phyloP scores from a whole-genome alignment of 192 early-diverging fungal genomes.

The Radiomyces spectabilis region DNA sequence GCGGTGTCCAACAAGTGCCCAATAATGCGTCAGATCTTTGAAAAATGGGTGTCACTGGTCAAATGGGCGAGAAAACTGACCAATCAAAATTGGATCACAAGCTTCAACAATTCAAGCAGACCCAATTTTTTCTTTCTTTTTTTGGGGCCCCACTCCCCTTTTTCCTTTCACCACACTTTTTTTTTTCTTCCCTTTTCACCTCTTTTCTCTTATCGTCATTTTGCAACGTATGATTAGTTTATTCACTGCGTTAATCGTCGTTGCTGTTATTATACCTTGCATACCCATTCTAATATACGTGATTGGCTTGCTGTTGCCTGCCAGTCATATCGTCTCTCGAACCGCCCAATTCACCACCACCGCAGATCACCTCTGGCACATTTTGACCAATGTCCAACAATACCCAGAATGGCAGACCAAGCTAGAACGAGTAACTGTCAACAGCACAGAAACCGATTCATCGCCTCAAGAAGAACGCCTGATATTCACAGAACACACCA shows the following conservation, averaged over 20 bases:
- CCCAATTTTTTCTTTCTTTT: neutral
- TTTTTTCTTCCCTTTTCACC: neutral
- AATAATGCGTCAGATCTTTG: no score
- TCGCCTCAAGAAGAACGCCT: slow-evolving; percentile 1
- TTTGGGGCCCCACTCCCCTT: neutral
- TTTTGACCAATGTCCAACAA: slow-evolving; percentile 14
- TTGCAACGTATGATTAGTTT: neutral
- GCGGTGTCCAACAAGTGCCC: no score
- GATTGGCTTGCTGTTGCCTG: slow-evolving; percentile 17
- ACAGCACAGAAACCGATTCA: neutral
- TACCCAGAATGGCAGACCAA: slow-evolving; percentile 20
- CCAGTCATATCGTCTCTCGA: slow-evolving; percentile 14
- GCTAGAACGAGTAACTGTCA: slow-evolving; percentile 3
- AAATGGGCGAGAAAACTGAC: no score
- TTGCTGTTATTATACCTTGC: slow-evolving; percentile 10
- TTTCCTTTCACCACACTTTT: neutral
- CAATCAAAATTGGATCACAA: no score
- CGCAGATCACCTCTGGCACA: slow-evolving; percentile 9
- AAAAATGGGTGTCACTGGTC: no score
- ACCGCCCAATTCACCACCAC: slow-evolving; percentile 6
- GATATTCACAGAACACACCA: slow-evolving; percentile 16
- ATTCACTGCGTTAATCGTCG: neutral
- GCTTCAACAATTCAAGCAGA: no score
- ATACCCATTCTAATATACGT: slow-evolving; percentile 19
- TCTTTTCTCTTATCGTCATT: neutral